These are phyloP conservation scores for Xerocomus brunneocitrinus DNA, from an alignment of 768 basidiomycete species.

Conservation along the genomic window DNA sequence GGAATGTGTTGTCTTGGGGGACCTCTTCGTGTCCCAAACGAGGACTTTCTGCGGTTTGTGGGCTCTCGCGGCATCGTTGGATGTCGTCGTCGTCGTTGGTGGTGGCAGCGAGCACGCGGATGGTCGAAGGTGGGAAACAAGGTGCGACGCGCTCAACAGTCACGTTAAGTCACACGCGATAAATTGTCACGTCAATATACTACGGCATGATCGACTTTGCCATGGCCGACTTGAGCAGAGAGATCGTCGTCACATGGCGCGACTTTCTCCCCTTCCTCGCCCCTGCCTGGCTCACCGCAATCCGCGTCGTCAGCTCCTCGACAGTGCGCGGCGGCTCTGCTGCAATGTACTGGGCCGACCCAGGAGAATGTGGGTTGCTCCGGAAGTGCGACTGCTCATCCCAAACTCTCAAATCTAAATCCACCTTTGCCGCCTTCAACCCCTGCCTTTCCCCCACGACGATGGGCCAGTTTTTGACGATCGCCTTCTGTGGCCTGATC, in stretches of 20 bases:
- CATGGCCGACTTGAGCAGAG: conserved; percentile 21
- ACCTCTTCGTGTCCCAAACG: conserved; percentile 47
- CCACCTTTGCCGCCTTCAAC: conserved; percentile 34
- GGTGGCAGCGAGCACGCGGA: conserved; percentile 11
- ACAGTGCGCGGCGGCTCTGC: conserved; percentile 23
- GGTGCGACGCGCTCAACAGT: conserved; percentile 20
- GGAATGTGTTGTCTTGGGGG: conserved; percentile 67
- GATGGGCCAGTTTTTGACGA: conserved; percentile 37
- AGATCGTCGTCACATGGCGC: conserved; percentile 3
- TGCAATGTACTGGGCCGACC: conserved; percentile 45
- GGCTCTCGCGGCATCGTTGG: conserved; percentile 25
- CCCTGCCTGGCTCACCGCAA: conserved; percentile 5
- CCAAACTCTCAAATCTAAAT: conserved; percentile 29
- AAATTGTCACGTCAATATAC: conserved; percentile 12
- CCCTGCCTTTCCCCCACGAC: conserved; percentile 45
- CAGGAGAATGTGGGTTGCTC: conserved; percentile 46
- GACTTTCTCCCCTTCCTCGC: neutral
- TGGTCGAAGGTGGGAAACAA: conserved; percentile 23
- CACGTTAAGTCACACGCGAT: conserved; percentile 27
- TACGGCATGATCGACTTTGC: neutral
- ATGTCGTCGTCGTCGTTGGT: conserved; percentile 2
- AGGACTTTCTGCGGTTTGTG: conserved; percentile 31
- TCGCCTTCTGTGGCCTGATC: conserved; percentile 25
- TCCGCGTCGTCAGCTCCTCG: conserved; percentile 17
- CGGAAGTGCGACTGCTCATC: conserved; percentile 27